Conservation (phyloP, 2,329 filamentous ascomycete genomes). For the Penicillium corylophilum region DNA sequence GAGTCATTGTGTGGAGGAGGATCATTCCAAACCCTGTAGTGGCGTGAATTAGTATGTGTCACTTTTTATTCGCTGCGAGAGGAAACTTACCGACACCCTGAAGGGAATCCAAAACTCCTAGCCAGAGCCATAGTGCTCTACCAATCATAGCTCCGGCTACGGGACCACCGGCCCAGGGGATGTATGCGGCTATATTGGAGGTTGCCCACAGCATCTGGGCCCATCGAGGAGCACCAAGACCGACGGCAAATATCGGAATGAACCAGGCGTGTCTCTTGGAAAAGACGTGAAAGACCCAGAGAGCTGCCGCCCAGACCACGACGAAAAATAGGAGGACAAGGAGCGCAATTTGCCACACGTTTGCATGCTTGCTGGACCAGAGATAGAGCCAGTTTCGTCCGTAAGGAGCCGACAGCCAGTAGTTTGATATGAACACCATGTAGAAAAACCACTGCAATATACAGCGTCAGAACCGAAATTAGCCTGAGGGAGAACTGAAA, state of each 20-base stretch:
- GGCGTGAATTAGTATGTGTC: no score
- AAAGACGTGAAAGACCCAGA: constrained; percentile 53
- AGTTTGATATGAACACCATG: constrained; percentile 58
- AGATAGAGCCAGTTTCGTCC: constrained; percentile 57
- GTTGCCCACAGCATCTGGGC: constrained; percentile 67
- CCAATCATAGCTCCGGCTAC: constrained; percentile 57
- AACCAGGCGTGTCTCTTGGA: constrained; percentile 64
- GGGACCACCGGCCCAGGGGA: constrained; percentile 60
- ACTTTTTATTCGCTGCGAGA: no score
- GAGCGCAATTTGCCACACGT: constrained; percentile 61
- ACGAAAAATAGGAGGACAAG: constrained; percentile 52
- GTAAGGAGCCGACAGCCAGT: constrained; percentile 59
- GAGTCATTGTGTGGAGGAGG: constrained; percentile 62
- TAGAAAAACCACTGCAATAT: constrained; percentile 56
- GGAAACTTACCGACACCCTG: constrained; percentile 54
- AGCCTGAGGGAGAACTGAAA: constrained; percentile 47
- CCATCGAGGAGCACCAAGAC: constrained; percentile 64
- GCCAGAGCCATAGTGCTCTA: constrained; percentile 65
- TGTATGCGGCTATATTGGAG: constrained; percentile 58
- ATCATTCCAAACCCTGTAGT: constrained; percentile 61
- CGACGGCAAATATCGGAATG: constrained; percentile 66
- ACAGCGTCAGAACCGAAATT: no score
- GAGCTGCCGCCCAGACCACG: constrained; percentile 54
- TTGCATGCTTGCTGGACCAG: constrained; percentile 53
- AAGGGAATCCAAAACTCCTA: constrained; percentile 63